Conservation (phyloP, 2,329 filamentous ascomycete species). For the Cladophialophora chaetospira region DNA sequence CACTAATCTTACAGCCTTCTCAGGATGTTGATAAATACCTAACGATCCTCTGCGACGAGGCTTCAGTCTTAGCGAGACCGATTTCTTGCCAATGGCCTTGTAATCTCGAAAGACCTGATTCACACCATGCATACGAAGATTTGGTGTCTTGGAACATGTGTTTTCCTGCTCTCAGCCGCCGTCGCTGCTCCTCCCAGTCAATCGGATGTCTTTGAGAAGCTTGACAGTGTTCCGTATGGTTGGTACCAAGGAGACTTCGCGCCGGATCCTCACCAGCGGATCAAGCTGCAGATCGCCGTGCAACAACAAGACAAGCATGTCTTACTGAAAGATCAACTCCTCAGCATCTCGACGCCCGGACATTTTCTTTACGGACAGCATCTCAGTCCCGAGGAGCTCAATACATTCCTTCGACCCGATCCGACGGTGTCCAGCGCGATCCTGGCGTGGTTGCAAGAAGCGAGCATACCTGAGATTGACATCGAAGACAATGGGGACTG, state of each 20-base stretch:
- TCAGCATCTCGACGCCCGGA: constrained; percentile 63
- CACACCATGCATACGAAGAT: not conserved
- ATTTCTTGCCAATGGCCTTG: not conserved
- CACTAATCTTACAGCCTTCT: not conserved
- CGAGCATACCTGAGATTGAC: constrained; percentile 49
- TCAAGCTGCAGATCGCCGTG: constrained; percentile 7
- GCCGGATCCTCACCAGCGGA: not conserved
- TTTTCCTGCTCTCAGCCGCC: not conserved
- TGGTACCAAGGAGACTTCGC: not conserved
- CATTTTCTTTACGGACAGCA: constrained; percentile 43
- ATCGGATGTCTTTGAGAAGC: not conserved
- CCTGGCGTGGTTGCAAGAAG: constrained; percentile 39
- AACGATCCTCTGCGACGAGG: not conserved
- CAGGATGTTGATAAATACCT: not conserved
- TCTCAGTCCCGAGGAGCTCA: constrained; percentile 6
- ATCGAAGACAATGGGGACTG: constrained; percentile 60
- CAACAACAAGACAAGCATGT: constrained; percentile 31
- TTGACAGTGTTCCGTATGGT: not conserved
- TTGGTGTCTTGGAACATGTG: not conserved
- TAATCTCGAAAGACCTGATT: not conserved
- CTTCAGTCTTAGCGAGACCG: not conserved
- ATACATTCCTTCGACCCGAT: constrained; percentile 13
- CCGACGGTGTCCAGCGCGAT: constrained; percentile 9
- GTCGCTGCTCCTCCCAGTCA: not conserved
- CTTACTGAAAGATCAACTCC: constrained; percentile 58